These are phyloP conservation scores for Colletotrichum sp. DNA, from an alignment of 2,329 filamentous ascomycete species.

Conservation along the genomic window DNA sequence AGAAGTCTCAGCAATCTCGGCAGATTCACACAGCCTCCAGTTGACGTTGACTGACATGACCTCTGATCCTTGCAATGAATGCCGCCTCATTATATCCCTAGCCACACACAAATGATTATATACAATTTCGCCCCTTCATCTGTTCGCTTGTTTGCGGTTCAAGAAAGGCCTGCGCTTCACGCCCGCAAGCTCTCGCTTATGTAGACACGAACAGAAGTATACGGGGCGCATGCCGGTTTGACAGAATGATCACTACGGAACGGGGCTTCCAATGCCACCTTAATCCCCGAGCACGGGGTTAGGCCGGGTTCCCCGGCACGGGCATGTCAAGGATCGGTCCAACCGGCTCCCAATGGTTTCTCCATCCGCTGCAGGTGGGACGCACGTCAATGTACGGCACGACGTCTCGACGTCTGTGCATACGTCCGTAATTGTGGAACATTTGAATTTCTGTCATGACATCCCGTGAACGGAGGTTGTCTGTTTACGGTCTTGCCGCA, in stretches of 20 bases:
- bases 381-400: neutral
- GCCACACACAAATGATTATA: neutral
- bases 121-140: neutral
- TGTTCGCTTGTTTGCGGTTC: neutral
- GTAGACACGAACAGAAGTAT: neutral
- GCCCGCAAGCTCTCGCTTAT: neutral
- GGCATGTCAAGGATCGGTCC: neutral
- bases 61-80: rapidly evolving
- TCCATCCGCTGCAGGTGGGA: neutral
- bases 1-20: neutral
- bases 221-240: neutral
- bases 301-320: neutral
- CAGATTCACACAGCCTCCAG: neutral
- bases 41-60: neutral
- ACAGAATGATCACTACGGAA: neutral
- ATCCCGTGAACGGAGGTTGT: neutral
- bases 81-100: neutral
- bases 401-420: neutral
- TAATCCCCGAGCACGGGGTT: neutral
- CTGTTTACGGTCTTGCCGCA: neutral
- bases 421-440: neutral
- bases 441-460: neutral
- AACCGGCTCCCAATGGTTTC: neutral
- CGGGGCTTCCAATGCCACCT: neutral
- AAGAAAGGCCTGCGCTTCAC: neutral